Evolutionary conservation across 495 filamentous ascomycete species (phyloP).

Genomic region (Tuber melanosporum): DNA sequence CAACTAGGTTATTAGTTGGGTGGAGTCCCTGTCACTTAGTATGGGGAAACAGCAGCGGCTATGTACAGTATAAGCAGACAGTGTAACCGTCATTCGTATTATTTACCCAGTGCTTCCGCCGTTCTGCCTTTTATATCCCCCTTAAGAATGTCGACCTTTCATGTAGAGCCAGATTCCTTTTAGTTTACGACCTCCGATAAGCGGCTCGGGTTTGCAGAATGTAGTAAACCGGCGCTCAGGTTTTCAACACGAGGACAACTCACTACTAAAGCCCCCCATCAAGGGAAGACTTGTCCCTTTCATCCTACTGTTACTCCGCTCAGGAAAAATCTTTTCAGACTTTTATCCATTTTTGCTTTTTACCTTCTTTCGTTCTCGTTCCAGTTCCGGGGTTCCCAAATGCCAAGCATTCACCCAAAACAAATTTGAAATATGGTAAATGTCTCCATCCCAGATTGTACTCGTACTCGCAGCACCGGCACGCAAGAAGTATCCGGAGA

Average conservation of each 20-base stretch:
- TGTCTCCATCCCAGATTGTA: neutral
- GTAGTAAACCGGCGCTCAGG: neutral
- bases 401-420: neutral
- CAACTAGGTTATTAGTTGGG: neutral
- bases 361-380: neutral
- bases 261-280: neutral
- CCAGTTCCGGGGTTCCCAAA: neutral
- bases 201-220: neutral
- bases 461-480: neutral
- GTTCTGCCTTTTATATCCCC: constrained; percentile 3
- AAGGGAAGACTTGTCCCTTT: neutral
- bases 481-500: neutral
- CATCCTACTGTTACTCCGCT: neutral
- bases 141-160: constrained; percentile 1
- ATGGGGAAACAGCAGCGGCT: constrained; percentile 2
- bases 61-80: constrained; percentile 1
- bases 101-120: constrained; percentile 2
- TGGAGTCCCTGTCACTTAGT: neutral
- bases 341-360: neutral
- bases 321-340: neutral
- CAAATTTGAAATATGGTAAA: neutral
- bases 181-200: neutral
- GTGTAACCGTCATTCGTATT: neutral
- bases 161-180: neutral
- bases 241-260: neutral